phyloP scores from a whole-genome alignment of 2,329 filamentous ascomycete genomes.

The Rosellinia necatrix region DNA sequence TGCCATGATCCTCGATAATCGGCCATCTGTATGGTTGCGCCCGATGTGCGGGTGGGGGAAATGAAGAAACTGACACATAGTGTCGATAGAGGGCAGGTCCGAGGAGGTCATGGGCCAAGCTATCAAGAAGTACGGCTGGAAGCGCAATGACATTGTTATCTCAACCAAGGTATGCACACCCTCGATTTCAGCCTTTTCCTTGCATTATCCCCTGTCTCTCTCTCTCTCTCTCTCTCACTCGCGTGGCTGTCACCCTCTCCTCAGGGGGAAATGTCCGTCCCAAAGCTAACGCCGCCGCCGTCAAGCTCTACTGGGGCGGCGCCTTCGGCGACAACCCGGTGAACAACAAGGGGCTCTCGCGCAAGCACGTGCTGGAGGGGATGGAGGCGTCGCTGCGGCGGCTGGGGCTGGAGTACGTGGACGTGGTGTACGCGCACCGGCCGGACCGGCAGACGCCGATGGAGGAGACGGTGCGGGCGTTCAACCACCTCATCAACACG shows the following conservation, averaged over 20 bases:
- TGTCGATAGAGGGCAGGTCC: slow-evolving; percentile 56
- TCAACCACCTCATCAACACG: slow-evolving; percentile 70
- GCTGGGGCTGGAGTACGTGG: slow-evolving; percentile 64
- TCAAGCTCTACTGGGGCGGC: slow-evolving; percentile 68
- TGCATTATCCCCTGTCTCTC: background rate
- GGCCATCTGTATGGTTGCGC: background rate
- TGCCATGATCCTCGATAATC: background rate
- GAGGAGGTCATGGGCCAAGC: slow-evolving; percentile 67
- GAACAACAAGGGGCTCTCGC: slow-evolving; percentile 69
- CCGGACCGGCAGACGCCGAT: slow-evolving; percentile 71
- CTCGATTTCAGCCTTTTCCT: background rate
- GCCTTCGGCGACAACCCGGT: slow-evolving; percentile 64
- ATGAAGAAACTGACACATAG: background rate
- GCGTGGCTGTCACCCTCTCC: no score
- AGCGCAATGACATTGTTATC: slow-evolving; percentile 64
- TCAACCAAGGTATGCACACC: slow-evolving; percentile 57
- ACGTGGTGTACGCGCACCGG: slow-evolving; percentile 71
- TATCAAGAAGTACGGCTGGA: slow-evolving; percentile 64
- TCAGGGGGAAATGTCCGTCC: no score
- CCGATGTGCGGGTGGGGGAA: no score
- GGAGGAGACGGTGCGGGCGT: slow-evolving; percentile 71
- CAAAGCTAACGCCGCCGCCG: background rate
- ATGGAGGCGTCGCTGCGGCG: slow-evolving; percentile 63
- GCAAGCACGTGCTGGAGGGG: slow-evolving; percentile 73
- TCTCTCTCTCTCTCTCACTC: no score